Base-by-base conservation (phyloP, 73 alveolate genomes). In the Breviolum minutum region DNA sequence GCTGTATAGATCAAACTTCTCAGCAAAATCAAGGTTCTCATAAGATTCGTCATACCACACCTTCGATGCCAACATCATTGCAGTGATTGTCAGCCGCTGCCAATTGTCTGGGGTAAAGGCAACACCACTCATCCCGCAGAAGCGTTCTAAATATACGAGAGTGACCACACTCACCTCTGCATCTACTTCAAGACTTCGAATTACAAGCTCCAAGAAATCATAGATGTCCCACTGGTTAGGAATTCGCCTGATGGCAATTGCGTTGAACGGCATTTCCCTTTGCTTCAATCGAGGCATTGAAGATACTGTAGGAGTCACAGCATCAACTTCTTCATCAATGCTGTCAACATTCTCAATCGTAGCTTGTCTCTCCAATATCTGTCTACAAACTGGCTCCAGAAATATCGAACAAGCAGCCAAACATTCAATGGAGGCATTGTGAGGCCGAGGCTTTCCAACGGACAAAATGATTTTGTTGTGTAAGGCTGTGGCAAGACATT, bases 41-140 rank as follows among this genome's bases (percentile, higher is more conserved):
- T 99, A 99, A 24, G 99, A 99, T 95, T 99, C 99, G 99, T 99
- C 99, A 95, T 99, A 99, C 99, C 99, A 99, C 48, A 99, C 99
- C 95, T 99, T 99, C 30, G 99, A 99, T 40, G 99, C 99, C 68
- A 99, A 96, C 85, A 99, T 99, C 98, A 99, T 99, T 24, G 99
- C 99, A 17, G 99, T 99, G 90, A 99, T 94, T 40, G 99, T 99
- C 62, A 99, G 99, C 88, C 99, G 99, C 99, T 99, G 99, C 99
- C 99, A 99, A 91, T 99, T 99, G 99, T 99, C 99, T 63, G 99
- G 99, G 68, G 99, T 99, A 99, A 99, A 94, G 63, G 99, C 98
- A 11, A 99, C 99, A 32, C 99, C 99, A 63, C 99, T 99, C 99
- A 99, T 99, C 80, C 99, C 99, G 54, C 99, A 99, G 99, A 99